Conservation (phyloP, 2,329 filamentous ascomycete genomes). For the Xylogone sp. region DNA sequence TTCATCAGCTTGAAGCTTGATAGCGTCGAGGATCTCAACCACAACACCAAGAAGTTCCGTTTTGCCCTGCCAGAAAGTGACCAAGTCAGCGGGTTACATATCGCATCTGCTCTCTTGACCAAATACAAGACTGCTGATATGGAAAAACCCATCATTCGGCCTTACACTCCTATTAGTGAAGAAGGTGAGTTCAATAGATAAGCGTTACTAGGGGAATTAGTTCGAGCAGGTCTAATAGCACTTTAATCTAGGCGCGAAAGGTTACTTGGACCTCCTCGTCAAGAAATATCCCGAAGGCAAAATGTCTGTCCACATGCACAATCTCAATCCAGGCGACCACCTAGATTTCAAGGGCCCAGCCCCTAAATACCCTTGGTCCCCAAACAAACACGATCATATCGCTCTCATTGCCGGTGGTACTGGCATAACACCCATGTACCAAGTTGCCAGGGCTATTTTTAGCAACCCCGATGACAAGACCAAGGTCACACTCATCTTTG, state of each 20-base stretch:
- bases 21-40: slow-evolving; percentile 75
- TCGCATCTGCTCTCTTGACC: slow-evolving; percentile 86
- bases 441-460: slow-evolving; percentile 88
- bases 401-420: slow-evolving; percentile 89
- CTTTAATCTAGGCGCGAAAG: slow-evolving; percentile 56
- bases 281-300: slow-evolving; percentile 89
- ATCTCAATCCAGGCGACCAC: slow-evolving; percentile 74
- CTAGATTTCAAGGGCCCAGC: slow-evolving; percentile 94
- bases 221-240: neutral
- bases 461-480: slow-evolving; percentile 96
- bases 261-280: slow-evolving; percentile 83
- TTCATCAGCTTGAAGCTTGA: slow-evolving; percentile 80
- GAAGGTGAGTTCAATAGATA: slow-evolving; percentile 54
- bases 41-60: slow-evolving; percentile 91
- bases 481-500: slow-evolving; percentile 93
- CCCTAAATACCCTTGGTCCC: slow-evolving; percentile 83
- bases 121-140: slow-evolving; percentile 83
- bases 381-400: slow-evolving; percentile 93
- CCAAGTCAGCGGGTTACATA: slow-evolving; percentile 74
- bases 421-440: slow-evolving; percentile 97
- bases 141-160: slow-evolving; percentile 82
- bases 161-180: slow-evolving; percentile 89
- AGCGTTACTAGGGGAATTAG: neutral
- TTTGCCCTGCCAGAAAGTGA: slow-evolving; percentile 84
- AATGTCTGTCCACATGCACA: slow-evolving; percentile 88